These are phyloP conservation scores for Fusarium gaditjirri DNA, from an alignment of 2,329 filamentous ascomycete genomes.

Conservation along the genomic window DNA sequence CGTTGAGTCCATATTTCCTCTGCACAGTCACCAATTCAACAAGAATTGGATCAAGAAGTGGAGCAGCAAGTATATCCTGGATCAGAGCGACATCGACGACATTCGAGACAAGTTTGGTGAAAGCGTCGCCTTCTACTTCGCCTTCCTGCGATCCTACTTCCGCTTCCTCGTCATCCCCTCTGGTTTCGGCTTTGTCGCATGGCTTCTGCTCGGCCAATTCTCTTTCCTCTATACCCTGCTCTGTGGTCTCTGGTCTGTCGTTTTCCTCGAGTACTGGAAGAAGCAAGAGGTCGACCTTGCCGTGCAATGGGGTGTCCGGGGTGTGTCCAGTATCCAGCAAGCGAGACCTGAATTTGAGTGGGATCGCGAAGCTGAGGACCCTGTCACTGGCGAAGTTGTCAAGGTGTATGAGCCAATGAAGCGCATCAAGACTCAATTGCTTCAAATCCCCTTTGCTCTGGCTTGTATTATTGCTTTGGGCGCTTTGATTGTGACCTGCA, in stretches of 20 bases:
- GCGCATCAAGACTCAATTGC: slow-evolving; percentile 78
- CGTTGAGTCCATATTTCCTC: slow-evolving; percentile 78
- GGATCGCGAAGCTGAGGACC: slow-evolving; percentile 80
- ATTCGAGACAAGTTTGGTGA: slow-evolving; percentile 84
- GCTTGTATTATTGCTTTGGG: slow-evolving; percentile 78
- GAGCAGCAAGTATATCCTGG: slow-evolving; percentile 76
- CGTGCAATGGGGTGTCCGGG: slow-evolving; percentile 88
- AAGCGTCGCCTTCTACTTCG: slow-evolving; percentile 93
- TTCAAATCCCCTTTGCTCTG: slow-evolving; percentile 87
- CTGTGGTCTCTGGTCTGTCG: slow-evolving; percentile 85
- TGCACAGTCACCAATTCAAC: slow-evolving; percentile 83
- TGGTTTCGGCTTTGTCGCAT: slow-evolving; percentile 78
- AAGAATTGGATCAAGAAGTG: slow-evolving; percentile 79
- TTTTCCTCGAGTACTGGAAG: slow-evolving; percentile 97
- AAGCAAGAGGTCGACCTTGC: slow-evolving; percentile 88
- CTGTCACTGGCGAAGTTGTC: slow-evolving; percentile 82
- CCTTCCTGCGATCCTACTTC: slow-evolving; percentile 92
- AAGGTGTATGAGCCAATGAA: slow-evolving; percentile 81
- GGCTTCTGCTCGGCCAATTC: slow-evolving; percentile 86
- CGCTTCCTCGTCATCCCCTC: slow-evolving; percentile 85
- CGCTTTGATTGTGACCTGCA: slow-evolving; percentile 84
- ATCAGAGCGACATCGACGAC: slow-evolving; percentile 73
- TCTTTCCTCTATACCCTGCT: slow-evolving; percentile 82
- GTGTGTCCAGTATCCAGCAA: slow-evolving; percentile 83
- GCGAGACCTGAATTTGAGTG: slow-evolving; percentile 81